Conservation (phyloP, 1,139 yeast species). For the Yamadazyma dendronema region DNA sequence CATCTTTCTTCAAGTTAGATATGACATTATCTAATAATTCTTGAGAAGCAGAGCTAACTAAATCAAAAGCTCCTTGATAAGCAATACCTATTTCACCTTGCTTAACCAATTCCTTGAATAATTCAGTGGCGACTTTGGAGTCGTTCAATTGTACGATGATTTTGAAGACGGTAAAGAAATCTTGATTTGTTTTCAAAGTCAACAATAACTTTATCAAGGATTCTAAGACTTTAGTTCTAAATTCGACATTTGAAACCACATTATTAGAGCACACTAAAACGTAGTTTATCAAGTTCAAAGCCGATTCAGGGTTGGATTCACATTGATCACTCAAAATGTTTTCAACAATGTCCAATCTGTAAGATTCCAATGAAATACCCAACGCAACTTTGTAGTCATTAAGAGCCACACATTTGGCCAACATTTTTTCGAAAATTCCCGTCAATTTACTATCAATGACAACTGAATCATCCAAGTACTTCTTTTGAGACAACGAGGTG, state of each 20-base stretch:
- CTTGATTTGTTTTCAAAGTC: conserved; percentile 64
- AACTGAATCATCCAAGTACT: conserved; percentile 41
- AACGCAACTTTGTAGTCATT: conserved; percentile 80
- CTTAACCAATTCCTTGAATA: conserved; percentile 60
- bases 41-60: conserved; percentile 92
- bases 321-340: conserved; percentile 52
- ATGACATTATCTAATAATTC: conserved; percentile 71
- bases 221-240: conserved; percentile 64
- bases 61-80: conserved; percentile 92
- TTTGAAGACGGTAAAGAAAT: conserved; percentile 74
- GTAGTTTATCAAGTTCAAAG: conserved; percentile 63
- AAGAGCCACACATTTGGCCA: conserved; percentile 68
- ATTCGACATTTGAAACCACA: conserved; percentile 56
- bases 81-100: conserved; percentile 55
- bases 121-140: conserved; percentile 59
- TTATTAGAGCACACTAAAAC: conserved; percentile 74
- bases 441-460: conserved; percentile 62
- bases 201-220: conserved; percentile 62
- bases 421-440: conserved; percentile 80
- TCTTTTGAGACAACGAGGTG: conserved; percentile 59
- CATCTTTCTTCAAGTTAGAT: conserved; percentile 39
- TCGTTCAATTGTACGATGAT: conserved; percentile 89
- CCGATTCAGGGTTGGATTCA: conserved; percentile 38
- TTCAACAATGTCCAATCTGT: conserved; percentile 79
- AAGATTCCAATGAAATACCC: conserved; percentile 89